Evolutionary conservation across 2,329 filamentous ascomycete genomes (phyloP).

Genomic region (Metarhizium album): DNA sequence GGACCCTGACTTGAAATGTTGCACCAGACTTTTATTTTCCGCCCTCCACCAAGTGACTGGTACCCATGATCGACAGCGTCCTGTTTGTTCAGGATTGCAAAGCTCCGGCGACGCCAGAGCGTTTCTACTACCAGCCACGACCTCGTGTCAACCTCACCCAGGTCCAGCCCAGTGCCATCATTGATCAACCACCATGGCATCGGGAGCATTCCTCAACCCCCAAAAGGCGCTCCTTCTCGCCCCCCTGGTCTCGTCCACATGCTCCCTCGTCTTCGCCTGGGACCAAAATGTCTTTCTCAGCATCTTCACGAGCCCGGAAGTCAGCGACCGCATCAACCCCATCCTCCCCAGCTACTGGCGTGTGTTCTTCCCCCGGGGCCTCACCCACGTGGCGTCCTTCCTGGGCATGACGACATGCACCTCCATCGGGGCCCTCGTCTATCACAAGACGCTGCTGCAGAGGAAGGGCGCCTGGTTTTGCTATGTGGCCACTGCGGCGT

Average conservation of each 20-base stretch:
- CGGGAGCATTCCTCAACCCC: constrained; percentile 25
- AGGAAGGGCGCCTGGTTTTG: constrained; percentile 17
- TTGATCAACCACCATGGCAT: constrained; percentile 22
- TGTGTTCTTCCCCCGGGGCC: constrained; percentile 27
- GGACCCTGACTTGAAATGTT: too few species aligned
- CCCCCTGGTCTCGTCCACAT: constrained; percentile 36
- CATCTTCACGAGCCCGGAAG: constrained; percentile 21
- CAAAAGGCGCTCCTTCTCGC: constrained; percentile 28
- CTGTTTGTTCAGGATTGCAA: too few species aligned
- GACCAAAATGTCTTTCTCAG: constrained; percentile 34
- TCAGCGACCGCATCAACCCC: constrained; percentile 20
- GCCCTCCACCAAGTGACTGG: background rate
- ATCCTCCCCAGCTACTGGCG: constrained; percentile 33
- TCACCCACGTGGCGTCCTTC: constrained; percentile 22
- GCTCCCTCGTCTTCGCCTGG: constrained; percentile 32
- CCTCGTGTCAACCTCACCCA: background rate
- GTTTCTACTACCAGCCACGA: background rate
- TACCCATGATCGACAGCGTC: too few species aligned
- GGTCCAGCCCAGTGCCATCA: too few species aligned
- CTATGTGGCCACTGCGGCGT: constrained; percentile 21
- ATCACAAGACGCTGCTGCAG: constrained; percentile 13
- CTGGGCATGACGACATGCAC: constrained; percentile 23
- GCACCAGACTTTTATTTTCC: background rate
- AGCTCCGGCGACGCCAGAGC: too few species aligned
- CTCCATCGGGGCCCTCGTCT: constrained; percentile 16